These are phyloP conservation scores for Phaeosphaeriaceae sp. DNA, from an alignment of 2,329 filamentous ascomycete species.

Conservation along the genomic window DNA sequence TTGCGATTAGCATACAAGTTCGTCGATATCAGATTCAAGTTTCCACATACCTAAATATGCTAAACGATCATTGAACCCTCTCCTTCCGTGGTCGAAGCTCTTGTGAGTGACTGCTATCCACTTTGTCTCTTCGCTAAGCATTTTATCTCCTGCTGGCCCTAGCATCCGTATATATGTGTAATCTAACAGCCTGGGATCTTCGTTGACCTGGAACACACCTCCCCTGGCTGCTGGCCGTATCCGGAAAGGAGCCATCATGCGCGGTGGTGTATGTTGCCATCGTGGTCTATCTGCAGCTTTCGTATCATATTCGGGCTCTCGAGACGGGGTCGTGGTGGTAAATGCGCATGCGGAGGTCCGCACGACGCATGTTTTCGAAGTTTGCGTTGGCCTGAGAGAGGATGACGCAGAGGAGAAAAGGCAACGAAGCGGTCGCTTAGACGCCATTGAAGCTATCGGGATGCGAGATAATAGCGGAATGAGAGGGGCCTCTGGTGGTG, in stretches of 20 bases:
- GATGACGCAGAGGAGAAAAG: conserved; percentile 35
- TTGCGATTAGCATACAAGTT: conserved; percentile 16
- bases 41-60: conserved; percentile 76
- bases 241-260: conserved; percentile 58
- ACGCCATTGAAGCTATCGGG: conserved; percentile 52
- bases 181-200: conserved; percentile 75
- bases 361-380: conserved; percentile 30
- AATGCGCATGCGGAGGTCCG: conserved; percentile 47
- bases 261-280: conserved; percentile 58
- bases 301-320: conserved; percentile 38
- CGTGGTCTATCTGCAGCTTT: conserved; percentile 49
- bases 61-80: conserved; percentile 92
- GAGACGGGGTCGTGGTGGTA: conserved; percentile 32
- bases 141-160: conserved; percentile 71
- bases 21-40: background rate
- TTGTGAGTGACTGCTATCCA: conserved; percentile 98
- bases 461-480: background rate
- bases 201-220: conserved; percentile 72
- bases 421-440: conserved; percentile 51
- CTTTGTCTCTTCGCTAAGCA: conserved; percentile 89
- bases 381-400: conserved; percentile 32
- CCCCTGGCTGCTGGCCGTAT: conserved; percentile 64
- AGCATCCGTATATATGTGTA: conserved; percentile 78
- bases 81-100: conserved; percentile 93
- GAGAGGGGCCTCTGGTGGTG: conserved; percentile 16